A percentile compares a stretch with the other conserved stretches of the same genome.
Conservation (phyloP, 352 stramenopile genomes). For the Phytopythium sindhum region DNA sequence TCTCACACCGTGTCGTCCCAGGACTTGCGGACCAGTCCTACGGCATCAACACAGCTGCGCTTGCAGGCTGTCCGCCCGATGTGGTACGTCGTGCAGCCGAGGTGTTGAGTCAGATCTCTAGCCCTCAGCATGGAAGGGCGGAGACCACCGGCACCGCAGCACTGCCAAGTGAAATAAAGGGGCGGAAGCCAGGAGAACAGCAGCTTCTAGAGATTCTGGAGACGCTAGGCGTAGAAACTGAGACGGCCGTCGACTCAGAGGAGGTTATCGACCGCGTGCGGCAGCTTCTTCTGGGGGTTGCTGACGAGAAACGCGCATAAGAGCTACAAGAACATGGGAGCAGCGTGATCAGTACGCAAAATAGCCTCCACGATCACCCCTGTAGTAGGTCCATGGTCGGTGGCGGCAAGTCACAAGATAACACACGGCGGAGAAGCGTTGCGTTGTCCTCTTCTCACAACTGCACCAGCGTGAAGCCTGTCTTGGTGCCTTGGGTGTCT, state of each 20-base stretch:
- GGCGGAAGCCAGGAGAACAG: background rate
- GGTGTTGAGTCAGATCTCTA: constrained; percentile 32
- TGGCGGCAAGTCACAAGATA: no score
- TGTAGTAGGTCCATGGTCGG: no score
- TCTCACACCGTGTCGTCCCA: constrained; percentile 73
- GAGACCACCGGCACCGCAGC: background rate
- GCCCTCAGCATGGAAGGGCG: background rate
- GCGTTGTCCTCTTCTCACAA: no score
- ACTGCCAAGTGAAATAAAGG: background rate
- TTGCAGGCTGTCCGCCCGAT: constrained; percentile 55
- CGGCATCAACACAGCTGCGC: constrained; percentile 67
- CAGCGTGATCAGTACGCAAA: no score
- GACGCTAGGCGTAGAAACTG: background rate
- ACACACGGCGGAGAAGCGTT: no score
- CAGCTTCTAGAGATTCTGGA: background rate
- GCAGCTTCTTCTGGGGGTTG: background rate
- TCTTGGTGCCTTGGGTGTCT: no score
- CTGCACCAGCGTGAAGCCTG: no score
- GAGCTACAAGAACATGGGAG: background rate
- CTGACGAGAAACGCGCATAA: no score
- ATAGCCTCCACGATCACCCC: no score
- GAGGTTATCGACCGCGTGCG: background rate
- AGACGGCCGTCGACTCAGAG: background rate
- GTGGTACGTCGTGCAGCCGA: constrained; percentile 52
- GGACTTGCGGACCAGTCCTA: constrained; percentile 74